Evolutionary conservation across 1,284 basidiomycete species (phyloP).

Genomic region (Dichomitus squalens): DNA sequence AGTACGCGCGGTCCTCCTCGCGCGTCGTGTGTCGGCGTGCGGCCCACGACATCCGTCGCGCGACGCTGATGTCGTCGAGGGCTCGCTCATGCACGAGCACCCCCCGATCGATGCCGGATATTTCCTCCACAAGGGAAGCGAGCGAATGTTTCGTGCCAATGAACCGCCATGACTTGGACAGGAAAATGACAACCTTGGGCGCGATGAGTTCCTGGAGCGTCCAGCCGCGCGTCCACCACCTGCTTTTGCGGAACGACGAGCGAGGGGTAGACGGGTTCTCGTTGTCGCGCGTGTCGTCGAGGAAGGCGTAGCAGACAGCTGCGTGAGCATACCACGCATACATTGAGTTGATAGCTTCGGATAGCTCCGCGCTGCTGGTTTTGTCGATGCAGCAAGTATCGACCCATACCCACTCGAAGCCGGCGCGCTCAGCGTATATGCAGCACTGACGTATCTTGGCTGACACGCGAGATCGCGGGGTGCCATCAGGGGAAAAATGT

Average conservation of each 20-base stretch:
- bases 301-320: conserved; percentile 8
- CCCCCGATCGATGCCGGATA: not conserved
- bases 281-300: not conserved
- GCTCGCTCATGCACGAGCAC: not conserved
- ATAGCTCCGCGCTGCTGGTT: conserved; percentile 5
- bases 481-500: not conserved
- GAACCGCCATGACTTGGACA: not conserved
- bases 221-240: conserved; percentile 9
- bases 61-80: not conserved
- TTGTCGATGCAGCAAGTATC: conserved; percentile 15
- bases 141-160: conserved; percentile 9
- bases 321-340: conserved; percentile 6
- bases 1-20: conserved; percentile 10
- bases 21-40: not conserved
- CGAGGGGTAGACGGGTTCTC: not conserved
- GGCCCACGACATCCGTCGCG: conserved; percentile 9
- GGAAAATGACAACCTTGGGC: not conserved
- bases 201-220: conserved; percentile 13
- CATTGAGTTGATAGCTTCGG: conserved; percentile 10
- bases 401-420: conserved; percentile 12
- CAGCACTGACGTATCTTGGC: conserved; percentile 5
- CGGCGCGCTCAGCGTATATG: not conserved
- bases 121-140: not conserved
- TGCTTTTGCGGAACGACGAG: not conserved
- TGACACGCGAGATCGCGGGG: not conserved